These are phyloP conservation scores for Lentinula detonsa DNA, from an alignment of 768 basidiomycete genomes.

Conservation along the genomic window DNA sequence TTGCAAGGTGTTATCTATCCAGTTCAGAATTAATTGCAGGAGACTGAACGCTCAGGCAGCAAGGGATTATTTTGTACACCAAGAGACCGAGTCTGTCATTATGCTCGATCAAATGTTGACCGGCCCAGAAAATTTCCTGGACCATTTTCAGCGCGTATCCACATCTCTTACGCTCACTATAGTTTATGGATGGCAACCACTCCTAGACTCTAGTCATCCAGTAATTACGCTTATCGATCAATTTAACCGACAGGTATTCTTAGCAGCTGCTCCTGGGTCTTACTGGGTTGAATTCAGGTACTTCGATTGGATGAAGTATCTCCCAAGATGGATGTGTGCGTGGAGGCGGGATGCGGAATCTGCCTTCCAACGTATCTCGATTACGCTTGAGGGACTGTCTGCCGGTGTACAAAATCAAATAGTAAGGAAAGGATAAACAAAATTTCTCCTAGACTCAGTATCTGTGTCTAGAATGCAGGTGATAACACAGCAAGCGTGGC, in stretches of 20 bases:
- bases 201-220: conserved; percentile 11
- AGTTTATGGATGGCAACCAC: conserved; percentile 12
- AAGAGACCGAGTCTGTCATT: neutral
- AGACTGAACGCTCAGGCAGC: neutral
- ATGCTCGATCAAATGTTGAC: neutral
- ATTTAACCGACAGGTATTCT: conserved; percentile 15
- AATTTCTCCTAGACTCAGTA: neutral
- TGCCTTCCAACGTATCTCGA: conserved; percentile 11
- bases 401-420: neutral
- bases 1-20: neutral
- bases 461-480: neutral
- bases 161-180: conserved; percentile 8
- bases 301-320: conserved; percentile 16
- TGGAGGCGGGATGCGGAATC: conserved; percentile 20
- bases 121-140: neutral
- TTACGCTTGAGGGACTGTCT: conserved; percentile 13
- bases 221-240: conserved; percentile 10
- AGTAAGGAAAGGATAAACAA: neutral
- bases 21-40: neutral
- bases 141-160: conserved; percentile 8
- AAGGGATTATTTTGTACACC: neutral
- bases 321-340: conserved; percentile 21
- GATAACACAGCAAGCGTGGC: neutral
- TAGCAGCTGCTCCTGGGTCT: conserved; percentile 23
- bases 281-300: conserved; percentile 27